phyloP scores from a whole-genome alignment of 176 grass and related monocot species.

The Tuctoria greenei region DNA sequence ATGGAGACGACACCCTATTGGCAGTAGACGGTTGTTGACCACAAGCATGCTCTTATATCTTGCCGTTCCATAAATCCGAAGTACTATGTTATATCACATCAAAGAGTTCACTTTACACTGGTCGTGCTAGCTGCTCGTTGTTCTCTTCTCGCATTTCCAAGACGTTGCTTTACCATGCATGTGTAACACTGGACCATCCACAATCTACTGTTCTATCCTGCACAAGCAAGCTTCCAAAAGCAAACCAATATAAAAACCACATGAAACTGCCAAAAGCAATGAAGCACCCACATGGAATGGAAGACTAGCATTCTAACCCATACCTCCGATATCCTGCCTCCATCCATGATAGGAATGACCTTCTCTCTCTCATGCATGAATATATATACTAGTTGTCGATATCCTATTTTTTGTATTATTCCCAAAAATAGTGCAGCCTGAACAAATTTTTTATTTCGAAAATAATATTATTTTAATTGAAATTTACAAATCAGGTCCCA shows the following conservation, averaged over 20 bases:
- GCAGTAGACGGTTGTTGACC: not conserved
- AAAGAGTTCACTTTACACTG: conserved; percentile 34
- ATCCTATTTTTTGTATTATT: too few species aligned
- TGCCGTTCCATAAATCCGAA: conserved; percentile 25
- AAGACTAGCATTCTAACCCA: conserved; percentile 25
- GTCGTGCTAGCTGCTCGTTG: conserved; percentile 22
- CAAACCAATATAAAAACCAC: not conserved
- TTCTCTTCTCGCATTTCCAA: conserved; percentile 27
- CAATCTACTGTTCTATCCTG: not conserved
- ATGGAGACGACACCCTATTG: conserved; percentile 3
- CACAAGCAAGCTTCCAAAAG: conserved; percentile 26
- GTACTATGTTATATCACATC: conserved; percentile 50
- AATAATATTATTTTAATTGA: too few species aligned
- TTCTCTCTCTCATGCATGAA: not conserved
- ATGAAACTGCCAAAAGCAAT: conserved; percentile 38
- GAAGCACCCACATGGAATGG: conserved; percentile 42
- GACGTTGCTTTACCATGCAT: conserved; percentile 34
- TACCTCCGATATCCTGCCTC: conserved; percentile 17
- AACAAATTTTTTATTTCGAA: too few species aligned
- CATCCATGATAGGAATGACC: not conserved
- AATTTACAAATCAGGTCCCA: too few species aligned
- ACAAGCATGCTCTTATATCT: conserved; percentile 25
- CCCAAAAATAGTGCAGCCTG: too few species aligned
- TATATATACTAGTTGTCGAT: too few species aligned
- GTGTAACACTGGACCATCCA: conserved; percentile 28